Evolutionary conservation across 257 asterid species (phyloP), one percentile per base, ranked within the genome.

Genomic region (Haberlea rhodopensis): DNA sequence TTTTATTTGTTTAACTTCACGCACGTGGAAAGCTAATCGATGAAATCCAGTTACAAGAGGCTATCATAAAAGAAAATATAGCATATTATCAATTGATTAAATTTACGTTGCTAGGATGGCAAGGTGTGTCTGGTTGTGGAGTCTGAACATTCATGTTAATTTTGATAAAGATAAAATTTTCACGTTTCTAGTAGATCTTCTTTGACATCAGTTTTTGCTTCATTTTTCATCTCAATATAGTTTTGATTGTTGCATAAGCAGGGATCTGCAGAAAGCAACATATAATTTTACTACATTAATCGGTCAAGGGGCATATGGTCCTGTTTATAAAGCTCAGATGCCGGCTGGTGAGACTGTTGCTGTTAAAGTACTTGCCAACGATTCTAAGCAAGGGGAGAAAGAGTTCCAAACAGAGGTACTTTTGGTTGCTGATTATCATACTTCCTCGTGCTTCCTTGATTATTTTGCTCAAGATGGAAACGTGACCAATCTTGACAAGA

Each of bases 261-360:
- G 98, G 96, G 98, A 92, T 72, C 75, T 89, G 62, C 98, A 92
- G 78, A 91, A 77, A 79, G 98, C 96, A 51, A 92, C 98, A 54
- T 75, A 34, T 67, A 92, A 92, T 73, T 92, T 92, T 65, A 84
- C 97, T 57, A 85, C 97, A 54, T 73, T 92, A 56, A 84, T 92
- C 63, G 97, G 98, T 54, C 90, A 89, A 85, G 98, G 98, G 69
- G 97, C 98, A 11, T 92, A 71, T 77, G 98, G 98, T 67, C 85
- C 95, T 32, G 98, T 92, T 53, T 92, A 89, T 65, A 89, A 81
- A 81, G 98, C 97, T 67, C 90, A 92, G 72, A 87, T 90, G 96
- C 56, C 73, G 22, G 69, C 89, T 63, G 97, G 92, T 59, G 96
- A 85, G 78, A 89, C 82, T 27, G 84, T 92, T 77, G 98, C 98